Conservation (phyloP, 164 flowering plant species). For the Paratinospora sagittata region DNA sequence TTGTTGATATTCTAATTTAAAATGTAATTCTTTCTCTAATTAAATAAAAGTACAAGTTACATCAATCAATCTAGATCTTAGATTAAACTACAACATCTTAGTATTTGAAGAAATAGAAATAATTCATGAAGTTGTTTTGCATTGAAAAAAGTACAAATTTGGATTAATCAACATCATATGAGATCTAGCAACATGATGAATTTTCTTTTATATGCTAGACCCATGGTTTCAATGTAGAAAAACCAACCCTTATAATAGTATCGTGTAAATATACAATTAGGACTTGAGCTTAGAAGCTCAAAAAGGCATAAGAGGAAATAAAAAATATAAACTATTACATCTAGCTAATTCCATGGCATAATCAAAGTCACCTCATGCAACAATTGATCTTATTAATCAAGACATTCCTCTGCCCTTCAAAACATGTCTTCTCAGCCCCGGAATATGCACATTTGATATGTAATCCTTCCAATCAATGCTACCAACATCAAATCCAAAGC, state of each 20-base stretch:
- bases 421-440: slow-evolving; percentile 82
- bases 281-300: background rate
- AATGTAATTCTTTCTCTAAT: no score
- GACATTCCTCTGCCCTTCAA: slow-evolving; percentile 68
- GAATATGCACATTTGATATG: slow-evolving; percentile 72
- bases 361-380: background rate
- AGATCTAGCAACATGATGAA: background rate
- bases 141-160: background rate
- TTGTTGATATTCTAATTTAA: no score
- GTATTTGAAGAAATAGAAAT: background rate
- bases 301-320: background rate
- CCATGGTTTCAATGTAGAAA: background rate
- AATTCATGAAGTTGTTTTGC: background rate
- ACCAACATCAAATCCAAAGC: slow-evolving; percentile 71
- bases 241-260: background rate
- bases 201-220: background rate
- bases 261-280: background rate
- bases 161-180: background rate
- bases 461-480: slow-evolving; percentile 83
- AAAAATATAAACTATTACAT: background rate
- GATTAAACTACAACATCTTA: no score
- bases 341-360: background rate
- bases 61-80: no score
- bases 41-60: no score
- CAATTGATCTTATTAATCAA: background rate